phyloP scores from a whole-genome alignment of 805 yeast genomes.

The Saccharomycopsis fermentans region DNA sequence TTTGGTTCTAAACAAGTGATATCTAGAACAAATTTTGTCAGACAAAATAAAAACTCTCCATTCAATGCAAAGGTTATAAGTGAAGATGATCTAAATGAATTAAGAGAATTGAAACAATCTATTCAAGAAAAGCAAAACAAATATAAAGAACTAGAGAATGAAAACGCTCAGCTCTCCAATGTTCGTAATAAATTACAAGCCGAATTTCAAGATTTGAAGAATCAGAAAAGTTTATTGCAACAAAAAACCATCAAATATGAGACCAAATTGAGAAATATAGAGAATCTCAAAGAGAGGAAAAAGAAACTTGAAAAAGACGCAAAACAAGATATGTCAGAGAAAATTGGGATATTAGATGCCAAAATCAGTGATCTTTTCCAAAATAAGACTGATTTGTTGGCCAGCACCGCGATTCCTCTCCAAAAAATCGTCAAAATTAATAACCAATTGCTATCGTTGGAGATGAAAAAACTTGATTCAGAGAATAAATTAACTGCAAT shows the following conservation, averaged over 20 bases:
- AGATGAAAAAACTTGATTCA: constrained; percentile 29
- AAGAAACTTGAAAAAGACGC: constrained; percentile 30
- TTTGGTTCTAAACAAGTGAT: constrained; percentile 52
- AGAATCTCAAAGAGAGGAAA: constrained; percentile 20
- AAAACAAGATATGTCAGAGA: constrained; percentile 32
- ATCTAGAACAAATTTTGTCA: constrained; percentile 20
- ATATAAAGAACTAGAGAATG: neutral
- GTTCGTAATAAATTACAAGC: neutral
- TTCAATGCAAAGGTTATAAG: constrained; percentile 21
- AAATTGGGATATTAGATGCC: constrained; percentile 27
- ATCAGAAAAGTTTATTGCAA: neutral
- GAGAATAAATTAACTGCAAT: constrained; percentile 29
- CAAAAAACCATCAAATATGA: neutral
- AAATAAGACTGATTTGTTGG: constrained; percentile 22
- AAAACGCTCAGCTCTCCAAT: neutral
- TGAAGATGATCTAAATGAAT: constrained; percentile 15
- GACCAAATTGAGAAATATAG: constrained; percentile 18
- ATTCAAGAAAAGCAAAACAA: constrained; percentile 14
- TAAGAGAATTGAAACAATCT: neutral
- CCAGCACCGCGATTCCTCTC: constrained; percentile 13
- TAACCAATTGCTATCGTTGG: constrained; percentile 22
- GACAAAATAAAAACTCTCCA: constrained; percentile 7
- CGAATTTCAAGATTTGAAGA: neutral
- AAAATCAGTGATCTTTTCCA: constrained; percentile 21
- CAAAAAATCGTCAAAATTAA: constrained; percentile 22